Evolutionary conservation across 2,329 filamentous ascomycete genomes (phyloP).

Genomic region (Aurifilum marmelostoma): DNA sequence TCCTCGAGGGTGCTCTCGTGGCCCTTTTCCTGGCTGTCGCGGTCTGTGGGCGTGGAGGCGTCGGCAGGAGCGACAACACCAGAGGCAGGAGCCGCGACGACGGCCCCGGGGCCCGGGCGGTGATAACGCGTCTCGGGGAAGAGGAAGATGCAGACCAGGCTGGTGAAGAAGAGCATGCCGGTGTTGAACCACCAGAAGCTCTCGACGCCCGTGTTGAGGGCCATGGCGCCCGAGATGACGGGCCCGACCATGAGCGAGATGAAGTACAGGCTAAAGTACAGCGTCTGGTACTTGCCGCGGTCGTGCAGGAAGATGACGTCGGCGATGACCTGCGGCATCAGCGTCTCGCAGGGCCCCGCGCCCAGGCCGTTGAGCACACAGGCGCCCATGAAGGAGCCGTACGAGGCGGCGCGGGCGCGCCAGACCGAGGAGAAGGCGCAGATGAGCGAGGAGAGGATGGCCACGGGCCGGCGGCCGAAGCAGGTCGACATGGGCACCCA

Average conservation of each 20-base stretch:
- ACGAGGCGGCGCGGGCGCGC: conserved; percentile 59
- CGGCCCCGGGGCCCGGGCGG: conserved; percentile 39
- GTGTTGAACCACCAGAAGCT: conserved; percentile 71
- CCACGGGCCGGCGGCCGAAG: conserved; percentile 51
- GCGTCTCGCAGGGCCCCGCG: conserved; percentile 64
- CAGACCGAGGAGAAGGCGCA: conserved; percentile 50
- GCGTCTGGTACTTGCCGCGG: conserved; percentile 56
- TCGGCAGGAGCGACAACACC: background rate
- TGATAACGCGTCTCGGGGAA: conserved; percentile 68
- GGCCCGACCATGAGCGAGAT: conserved; percentile 58
- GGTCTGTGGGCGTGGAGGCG: conserved; percentile 27
- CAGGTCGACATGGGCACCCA: conserved; percentile 55
- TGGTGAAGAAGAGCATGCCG: conserved; percentile 52
- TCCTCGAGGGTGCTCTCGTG: conserved; percentile 10
- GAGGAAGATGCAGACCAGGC: conserved; percentile 58
- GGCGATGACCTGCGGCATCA: conserved; percentile 65
- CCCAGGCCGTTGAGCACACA: conserved; percentile 65
- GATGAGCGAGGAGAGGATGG: conserved; percentile 49
- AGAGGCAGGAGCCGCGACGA: background rate
- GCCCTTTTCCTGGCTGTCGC: conserved; percentile 23
- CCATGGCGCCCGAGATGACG: conserved; percentile 57
- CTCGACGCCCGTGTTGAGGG: conserved; percentile 59
- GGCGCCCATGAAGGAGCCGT: conserved; percentile 66
- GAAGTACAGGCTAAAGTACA: conserved; percentile 66
- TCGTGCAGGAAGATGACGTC: conserved; percentile 69